Evolutionary conservation across 164 flowering plant genomes (phyloP).

Genomic region (Magnolia officinalis): DNA sequence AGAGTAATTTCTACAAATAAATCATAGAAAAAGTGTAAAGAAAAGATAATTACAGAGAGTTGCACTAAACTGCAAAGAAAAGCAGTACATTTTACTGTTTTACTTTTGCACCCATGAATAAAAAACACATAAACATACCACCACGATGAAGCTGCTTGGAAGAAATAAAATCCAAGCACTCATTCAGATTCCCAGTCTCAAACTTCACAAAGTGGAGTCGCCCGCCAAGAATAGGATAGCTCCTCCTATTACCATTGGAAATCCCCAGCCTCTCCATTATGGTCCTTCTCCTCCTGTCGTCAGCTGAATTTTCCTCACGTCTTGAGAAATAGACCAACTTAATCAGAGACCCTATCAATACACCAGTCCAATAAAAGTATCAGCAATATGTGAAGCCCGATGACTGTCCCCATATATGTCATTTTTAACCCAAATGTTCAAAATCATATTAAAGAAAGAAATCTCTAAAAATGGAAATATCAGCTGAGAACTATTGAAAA

Average conservation of each 20-base stretch:
- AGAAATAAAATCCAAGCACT: constrained; percentile 74
- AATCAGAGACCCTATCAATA: constrained; percentile 71
- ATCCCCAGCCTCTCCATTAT: constrained; percentile 47
- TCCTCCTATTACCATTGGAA: constrained; percentile 56
- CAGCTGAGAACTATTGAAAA: background rate
- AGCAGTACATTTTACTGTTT: background rate
- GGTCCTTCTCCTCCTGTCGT: constrained; percentile 55
- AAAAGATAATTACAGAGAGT: background rate
- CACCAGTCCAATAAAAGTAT: background rate
- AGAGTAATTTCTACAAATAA: background rate
- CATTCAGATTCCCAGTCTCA: constrained; percentile 73
- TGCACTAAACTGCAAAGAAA: background rate
- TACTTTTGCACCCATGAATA: background rate
- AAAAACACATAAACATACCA: constrained; percentile 28
- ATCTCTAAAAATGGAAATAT: too few relatives aligned
- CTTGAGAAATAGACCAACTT: constrained; percentile 89
- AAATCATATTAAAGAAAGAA: background rate
- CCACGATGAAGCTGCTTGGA: constrained; percentile 83
- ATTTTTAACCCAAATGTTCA: background rate
- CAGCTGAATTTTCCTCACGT: constrained; percentile 49
- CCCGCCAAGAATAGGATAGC: constrained; percentile 84
- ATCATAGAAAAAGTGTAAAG: background rate
- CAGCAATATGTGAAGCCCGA: background rate
- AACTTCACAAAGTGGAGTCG: constrained; percentile 87
- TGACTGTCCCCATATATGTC: background rate